These are phyloP conservation scores for Saprolegnia parasitica DNA, from an alignment of 352 stramenopile genomes.

Conservation along the genomic window DNA sequence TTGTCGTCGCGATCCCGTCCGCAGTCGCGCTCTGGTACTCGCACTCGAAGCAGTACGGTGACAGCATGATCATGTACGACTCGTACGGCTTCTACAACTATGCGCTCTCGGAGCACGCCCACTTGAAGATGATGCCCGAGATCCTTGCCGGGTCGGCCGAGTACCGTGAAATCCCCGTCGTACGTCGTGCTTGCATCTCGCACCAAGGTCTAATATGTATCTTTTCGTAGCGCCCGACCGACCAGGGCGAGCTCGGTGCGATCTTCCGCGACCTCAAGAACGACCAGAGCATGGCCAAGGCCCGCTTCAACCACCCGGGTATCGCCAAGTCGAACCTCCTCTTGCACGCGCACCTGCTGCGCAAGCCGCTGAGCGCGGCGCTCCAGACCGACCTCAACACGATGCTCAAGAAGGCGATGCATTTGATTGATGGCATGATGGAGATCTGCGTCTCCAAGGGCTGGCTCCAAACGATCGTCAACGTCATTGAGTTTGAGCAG, in stretches of 20 bases:
- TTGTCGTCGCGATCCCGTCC: slow-evolving; percentile 97
- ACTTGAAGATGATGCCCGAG: slow-evolving; percentile 94
- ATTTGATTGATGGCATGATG: slow-evolving; percentile 98
- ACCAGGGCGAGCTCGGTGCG: slow-evolving; percentile 57
- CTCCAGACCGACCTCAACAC: slow-evolving; percentile 87
- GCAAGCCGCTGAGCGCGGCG: slow-evolving; percentile 67
- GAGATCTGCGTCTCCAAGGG: slow-evolving; percentile 95
- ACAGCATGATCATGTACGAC: slow-evolving; percentile 99
- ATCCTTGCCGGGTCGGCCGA: slow-evolving; percentile 87
- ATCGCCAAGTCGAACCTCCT: slow-evolving; percentile 86
- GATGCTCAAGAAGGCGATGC: slow-evolving; percentile 94
- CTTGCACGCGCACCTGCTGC: slow-evolving; percentile 94
- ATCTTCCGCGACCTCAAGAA: slow-evolving; percentile 79
- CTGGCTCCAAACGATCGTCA: slow-evolving; percentile 92
- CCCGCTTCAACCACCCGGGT: slow-evolving; percentile 78
- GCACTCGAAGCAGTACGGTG: slow-evolving; percentile 97
- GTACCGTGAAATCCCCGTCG: slow-evolving; percentile 76
- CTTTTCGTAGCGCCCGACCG: slow-evolving; percentile 35
- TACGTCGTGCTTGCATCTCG: slow-evolving; percentile 1
- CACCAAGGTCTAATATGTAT: background rate
- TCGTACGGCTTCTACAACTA: slow-evolving; percentile 99
- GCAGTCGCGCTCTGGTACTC: slow-evolving; percentile 94
- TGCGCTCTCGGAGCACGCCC: slow-evolving; percentile 91
- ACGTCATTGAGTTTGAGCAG: slow-evolving; percentile 97
- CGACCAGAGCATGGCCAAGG: slow-evolving; percentile 72